Percentiles rank a stretch among this genome's conserved stretches.
phyloP scores from a whole-genome alignment of 2,329 filamentous ascomycete species.

The Zasmidium angulare region DNA sequence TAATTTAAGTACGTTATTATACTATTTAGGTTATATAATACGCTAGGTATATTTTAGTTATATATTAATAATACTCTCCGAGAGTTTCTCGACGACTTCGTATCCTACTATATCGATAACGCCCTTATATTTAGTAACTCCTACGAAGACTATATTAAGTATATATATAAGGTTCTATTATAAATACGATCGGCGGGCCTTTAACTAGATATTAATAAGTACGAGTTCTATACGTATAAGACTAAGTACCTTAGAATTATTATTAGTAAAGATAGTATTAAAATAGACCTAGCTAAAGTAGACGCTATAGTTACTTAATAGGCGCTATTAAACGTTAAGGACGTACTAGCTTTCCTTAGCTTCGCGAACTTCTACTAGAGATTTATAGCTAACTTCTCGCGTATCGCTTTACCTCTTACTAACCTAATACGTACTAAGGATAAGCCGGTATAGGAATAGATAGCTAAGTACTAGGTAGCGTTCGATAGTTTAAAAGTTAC shows the following conservation, averaged over 20 bases:
- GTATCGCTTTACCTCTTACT: neutral
- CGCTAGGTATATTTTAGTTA: no score
- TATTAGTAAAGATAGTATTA: no score
- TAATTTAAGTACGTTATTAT: no score
- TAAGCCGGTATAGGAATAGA: neutral
- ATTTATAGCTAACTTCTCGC: constrained; percentile 1
- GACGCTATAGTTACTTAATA: neutral
- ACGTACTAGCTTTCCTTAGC: constrained; percentile 4
- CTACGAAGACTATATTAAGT: constrained; percentile 24
- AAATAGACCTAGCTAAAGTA: constrained; percentile 9
- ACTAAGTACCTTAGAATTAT: no score
- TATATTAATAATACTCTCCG: no score
- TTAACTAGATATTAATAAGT: no score
- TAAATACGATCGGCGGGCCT: constrained; percentile 23
- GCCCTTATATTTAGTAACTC: constrained; percentile 32
- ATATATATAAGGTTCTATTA: constrained; percentile 28
- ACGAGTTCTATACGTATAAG: no score
- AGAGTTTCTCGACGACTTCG: constrained; percentile 24
- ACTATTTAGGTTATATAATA: no score
- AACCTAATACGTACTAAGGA: neutral
- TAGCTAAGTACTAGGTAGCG: neutral
- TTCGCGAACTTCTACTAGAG: constrained; percentile 7
- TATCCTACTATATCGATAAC: constrained; percentile 28
- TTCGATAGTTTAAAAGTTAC: constrained; percentile 3
- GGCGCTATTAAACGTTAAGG: neutral